Conservation (phyloP, 2,329 filamentous ascomycete species). For the Whalleya microplaca region DNA sequence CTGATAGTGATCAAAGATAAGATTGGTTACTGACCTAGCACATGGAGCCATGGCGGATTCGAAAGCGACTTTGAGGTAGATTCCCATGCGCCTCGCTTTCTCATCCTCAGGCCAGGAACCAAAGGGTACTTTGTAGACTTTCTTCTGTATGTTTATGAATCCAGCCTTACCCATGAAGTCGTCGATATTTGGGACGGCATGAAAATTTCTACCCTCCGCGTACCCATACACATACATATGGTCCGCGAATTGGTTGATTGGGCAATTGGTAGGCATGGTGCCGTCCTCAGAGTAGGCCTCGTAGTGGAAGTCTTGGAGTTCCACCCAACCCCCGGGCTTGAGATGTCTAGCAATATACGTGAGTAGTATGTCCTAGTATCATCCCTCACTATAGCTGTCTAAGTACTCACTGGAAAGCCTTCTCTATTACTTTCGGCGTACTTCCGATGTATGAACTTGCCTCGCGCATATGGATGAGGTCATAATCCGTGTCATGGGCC, state of each 20-base stretch:
- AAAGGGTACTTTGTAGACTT: conserved; percentile 49
- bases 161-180: conserved; percentile 40
- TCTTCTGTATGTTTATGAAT: conserved; percentile 45
- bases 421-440: conserved; percentile 24
- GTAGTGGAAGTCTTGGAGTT: conserved; percentile 36
- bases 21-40: conserved; percentile 12
- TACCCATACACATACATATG: conserved; percentile 34
- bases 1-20: not conserved
- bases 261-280: conserved; percentile 30
- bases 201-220: conserved; percentile 38
- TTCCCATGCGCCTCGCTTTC: conserved; percentile 48
- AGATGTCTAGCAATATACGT: conserved; percentile 25
- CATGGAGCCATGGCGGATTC: conserved; percentile 21
- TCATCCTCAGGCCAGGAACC: conserved; percentile 52
- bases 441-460: conserved; percentile 22
- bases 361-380: not conserved
- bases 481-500: conserved; percentile 27
- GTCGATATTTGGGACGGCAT: conserved; percentile 35
- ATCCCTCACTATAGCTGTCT: not conserved
- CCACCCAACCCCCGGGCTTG: conserved; percentile 37
- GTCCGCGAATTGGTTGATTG: conserved; percentile 36
- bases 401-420: conserved; percentile 22
- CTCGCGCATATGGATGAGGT: conserved; percentile 31
- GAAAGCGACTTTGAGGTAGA: conserved; percentile 33
- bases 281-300: conserved; percentile 32